Evolutionary conservation across 2,329 filamentous ascomycete species (phyloP), one percentile per base, ranked within the genome.

Genomic region (Beauveria scarabaeidicola): DNA sequence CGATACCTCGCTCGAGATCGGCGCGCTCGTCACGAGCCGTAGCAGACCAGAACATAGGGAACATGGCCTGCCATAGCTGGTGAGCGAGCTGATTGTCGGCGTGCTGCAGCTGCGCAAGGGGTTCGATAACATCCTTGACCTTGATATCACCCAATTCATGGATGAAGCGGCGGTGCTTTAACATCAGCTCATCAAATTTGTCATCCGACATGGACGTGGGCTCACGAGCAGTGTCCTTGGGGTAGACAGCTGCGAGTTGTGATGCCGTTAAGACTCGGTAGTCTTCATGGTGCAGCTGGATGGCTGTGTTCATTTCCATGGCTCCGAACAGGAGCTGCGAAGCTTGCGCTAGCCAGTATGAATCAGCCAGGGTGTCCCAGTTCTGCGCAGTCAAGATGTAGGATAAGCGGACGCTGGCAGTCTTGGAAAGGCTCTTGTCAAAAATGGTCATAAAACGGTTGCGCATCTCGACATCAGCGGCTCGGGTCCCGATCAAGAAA

Each of bases 401-500:
- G 61, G 88, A 88, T 43, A 99, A 80, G 41, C 95, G 87, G 61
- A 90, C 90, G 68, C 89, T 95, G 1, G 92, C 93, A 8, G 91
- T 91, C 68, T 92, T 90, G n/a, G 91, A 95, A 64, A 99, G 78
- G 69, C 91, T 96, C 73, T 89, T 90, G 73, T 97, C 93, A 66
- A 99, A 97, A 64, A 99, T 97, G 21, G 84, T 84, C 86, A 99
- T 91, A 76, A 99, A 99, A 15, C 93, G 87, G 68, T 96, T 96
- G 48, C 94, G 89, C 91, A 97, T 97, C 61, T 96, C 89, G 13
- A 97, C 90, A 70, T 99, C 93, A 66, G 92, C 87, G 2, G 93
- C 93, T 66, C 95, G 80, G 0, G 93, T 95, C 29, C 95, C 94
- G 53, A 99, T 94, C 64, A 99, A 81, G 80, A 99, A 99, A 5